These are phyloP conservation scores for Aspergillus haitiensis DNA, from an alignment of 495 filamentous ascomycete species.

Conservation along the genomic window DNA sequence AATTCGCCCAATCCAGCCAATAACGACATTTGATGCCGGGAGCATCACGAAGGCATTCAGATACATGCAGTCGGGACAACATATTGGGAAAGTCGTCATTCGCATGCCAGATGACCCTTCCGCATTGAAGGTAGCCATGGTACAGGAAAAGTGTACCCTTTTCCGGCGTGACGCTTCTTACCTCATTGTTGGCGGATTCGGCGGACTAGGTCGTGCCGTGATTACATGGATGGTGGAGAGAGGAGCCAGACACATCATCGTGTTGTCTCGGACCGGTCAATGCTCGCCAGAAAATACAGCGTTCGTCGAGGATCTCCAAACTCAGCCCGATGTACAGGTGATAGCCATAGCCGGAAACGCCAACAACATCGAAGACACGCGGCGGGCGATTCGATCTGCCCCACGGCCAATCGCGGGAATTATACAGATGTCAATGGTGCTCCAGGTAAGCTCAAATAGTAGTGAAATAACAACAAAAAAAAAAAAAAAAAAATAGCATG, in stretches of 20 bases:
- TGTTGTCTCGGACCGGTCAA: conserved; percentile 34
- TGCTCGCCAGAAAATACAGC: conserved; percentile 10
- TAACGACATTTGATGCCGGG: conserved; percentile 40
- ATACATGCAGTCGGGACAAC: conserved; percentile 45
- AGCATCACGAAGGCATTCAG: conserved; percentile 50
- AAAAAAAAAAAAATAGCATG: too few species aligned
- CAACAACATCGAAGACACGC: conserved; percentile 1
- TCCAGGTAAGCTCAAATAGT: conserved; percentile 12
- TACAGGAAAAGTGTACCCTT: conserved; percentile 4
- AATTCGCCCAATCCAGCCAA: conserved; percentile 16
- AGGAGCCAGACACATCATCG: conserved; percentile 56
- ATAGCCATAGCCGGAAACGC: conserved; percentile 22
- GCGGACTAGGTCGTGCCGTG: conserved; percentile 58
- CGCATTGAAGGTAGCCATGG: conserved; percentile 12
- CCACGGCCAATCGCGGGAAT: conserved; percentile 26
- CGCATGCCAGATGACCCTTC: conserved; percentile 18
- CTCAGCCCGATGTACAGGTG: conserved; percentile 20
- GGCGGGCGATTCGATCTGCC: neutral
- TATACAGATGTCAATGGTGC: conserved; percentile 40
- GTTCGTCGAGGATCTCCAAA: conserved; percentile 40
- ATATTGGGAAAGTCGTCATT: conserved; percentile 37
- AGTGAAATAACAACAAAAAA: neutral
- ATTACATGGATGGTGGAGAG: conserved; percentile 56
- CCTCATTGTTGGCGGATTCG: conserved; percentile 50
- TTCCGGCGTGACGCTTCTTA: conserved; percentile 32